These are phyloP conservation scores for Septoria petroselini DNA, from an alignment of 2,329 filamentous ascomycete species.

Conservation along the genomic window DNA sequence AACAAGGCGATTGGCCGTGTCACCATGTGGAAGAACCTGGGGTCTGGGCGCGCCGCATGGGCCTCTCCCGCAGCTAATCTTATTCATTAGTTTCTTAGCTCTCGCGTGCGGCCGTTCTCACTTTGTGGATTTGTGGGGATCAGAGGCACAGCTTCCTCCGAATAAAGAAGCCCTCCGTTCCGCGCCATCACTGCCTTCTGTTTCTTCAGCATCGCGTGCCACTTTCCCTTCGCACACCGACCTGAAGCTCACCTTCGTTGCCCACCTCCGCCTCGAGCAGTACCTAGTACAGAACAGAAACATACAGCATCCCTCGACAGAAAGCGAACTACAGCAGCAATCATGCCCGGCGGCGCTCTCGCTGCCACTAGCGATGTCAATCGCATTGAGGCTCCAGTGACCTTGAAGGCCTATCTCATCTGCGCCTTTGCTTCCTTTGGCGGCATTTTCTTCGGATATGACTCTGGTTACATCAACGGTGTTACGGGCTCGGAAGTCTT, in stretches of 20 bases:
- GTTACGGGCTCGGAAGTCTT: slow-evolving; percentile 48
- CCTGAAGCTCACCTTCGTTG: background rate
- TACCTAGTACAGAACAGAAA: background rate
- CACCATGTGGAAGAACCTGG: slow-evolving; percentile 1
- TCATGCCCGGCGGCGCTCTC: slow-evolving; percentile 28
- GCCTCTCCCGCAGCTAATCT: too few species aligned
- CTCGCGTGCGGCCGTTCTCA: background rate
- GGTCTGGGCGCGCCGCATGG: slow-evolving; percentile 1
- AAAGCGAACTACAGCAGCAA: slow-evolving; percentile 8
- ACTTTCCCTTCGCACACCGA: slow-evolving; percentile 1
- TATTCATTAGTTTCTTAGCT: too few species aligned
- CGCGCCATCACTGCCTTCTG: background rate
- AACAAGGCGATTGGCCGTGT: slow-evolving; percentile 2
- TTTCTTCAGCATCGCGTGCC: slow-evolving; percentile 12
- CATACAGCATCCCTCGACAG: slow-evolving; percentile 1
- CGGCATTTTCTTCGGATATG: slow-evolving; percentile 73
- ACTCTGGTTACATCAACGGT: slow-evolving; percentile 69
- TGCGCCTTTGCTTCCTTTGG: slow-evolving; percentile 51
- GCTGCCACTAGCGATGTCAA: slow-evolving; percentile 50
- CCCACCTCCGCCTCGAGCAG: background rate
- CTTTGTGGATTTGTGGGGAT: background rate
- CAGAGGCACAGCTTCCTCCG: background rate
- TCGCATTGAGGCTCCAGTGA: slow-evolving; percentile 54
- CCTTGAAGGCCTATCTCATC: slow-evolving; percentile 43
- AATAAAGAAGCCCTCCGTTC: slow-evolving; percentile 1